These are phyloP conservation scores for Mycena floridula DNA, from an alignment of 768 basidiomycete species.

Conservation along the genomic window DNA sequence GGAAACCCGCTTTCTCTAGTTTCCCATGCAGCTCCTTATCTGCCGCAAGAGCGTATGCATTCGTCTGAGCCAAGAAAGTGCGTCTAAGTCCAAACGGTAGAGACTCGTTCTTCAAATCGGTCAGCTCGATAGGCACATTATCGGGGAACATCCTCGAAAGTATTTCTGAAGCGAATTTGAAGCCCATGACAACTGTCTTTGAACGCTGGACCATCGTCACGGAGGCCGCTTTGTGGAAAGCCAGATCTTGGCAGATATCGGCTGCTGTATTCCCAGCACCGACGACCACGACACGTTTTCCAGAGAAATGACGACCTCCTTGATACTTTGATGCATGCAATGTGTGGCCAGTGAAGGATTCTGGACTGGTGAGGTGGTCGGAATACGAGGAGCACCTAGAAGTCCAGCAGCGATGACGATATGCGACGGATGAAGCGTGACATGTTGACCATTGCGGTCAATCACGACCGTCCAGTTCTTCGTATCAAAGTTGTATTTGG, in stretches of 20 bases:
- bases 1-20: constrained; percentile 28
- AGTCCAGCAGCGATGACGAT: too few relatives aligned
- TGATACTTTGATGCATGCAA: constrained; percentile 25
- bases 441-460: too few relatives aligned
- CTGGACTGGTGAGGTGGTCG: constrained; percentile 27
- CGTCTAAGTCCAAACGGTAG: constrained; percentile 8
- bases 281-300: too few relatives aligned
- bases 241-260: too few relatives aligned
- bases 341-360: constrained; percentile 24
- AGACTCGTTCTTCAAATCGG: constrained; percentile 14
- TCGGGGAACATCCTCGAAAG: constrained; percentile 11
- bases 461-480: constrained; percentile 30
- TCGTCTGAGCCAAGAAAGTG: constrained; percentile 6
- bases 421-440: too few relatives aligned
- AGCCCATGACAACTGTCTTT: constrained; percentile 31
- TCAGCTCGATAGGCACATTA: constrained; percentile 14
- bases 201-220: too few relatives aligned
- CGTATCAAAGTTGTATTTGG: too few relatives aligned
- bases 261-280: too few relatives aligned
- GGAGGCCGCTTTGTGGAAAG: too few relatives aligned
- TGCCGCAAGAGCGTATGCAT: constrained; percentile 12
- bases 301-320: constrained; percentile 20
- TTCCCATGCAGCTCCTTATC: constrained; percentile 28
- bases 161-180: constrained; percentile 6
- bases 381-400: constrained; percentile 25